Base-by-base conservation (phyloP, 768 basidiomycete genomes). In the Tubosaeta sp. region DNA sequence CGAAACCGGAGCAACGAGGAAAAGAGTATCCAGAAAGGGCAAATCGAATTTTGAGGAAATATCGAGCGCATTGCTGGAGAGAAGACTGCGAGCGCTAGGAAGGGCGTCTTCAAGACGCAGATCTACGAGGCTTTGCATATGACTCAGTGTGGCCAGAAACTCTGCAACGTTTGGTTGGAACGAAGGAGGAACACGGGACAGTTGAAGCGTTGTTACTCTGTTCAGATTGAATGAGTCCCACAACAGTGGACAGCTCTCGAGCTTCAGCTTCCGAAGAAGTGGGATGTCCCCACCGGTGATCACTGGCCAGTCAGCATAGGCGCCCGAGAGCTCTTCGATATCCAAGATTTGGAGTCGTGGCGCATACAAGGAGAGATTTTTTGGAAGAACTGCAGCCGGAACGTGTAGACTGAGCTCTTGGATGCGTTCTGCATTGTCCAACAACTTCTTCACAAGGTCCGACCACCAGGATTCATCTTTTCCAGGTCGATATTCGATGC, bases 201-300 rank as follows among this genome's bases (percentile, higher is more conserved):
- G 55, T 31, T 58, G 62, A 25, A 78, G 64, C 41, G 63, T 60
- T 11, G 66, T 69, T 16, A 78, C 65, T 30, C 62, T 58, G 27
- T 41, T 44, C 43, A 46, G 29, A 32, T 16, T 22, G 19, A 14
- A 16, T 6, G 14, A 34, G 16, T 14, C 5, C 13, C 13, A 34
- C 14, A 3, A 6, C 14, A 34, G 5, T 7, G 14, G 13, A 34
- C 14, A 34, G 16, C 11, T 14, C 14, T 4, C 32, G 3, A 34
- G 16, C 32, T 16, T 34, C 32, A 34, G 32, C 7, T 4, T 7
- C 11, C 32, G 32, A 13, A 34, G 32, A 34, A 6, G 13, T 16
- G 32, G 32, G 6, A 16, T 16, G 14, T 34, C 6, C 16, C 3
- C 10, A 34, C 6, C 14, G 16, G 32, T 34, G 12, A 34, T n/a